Base-by-base conservation (phyloP, 805 yeast species). In the Wickerhamiella cacticola region DNA sequence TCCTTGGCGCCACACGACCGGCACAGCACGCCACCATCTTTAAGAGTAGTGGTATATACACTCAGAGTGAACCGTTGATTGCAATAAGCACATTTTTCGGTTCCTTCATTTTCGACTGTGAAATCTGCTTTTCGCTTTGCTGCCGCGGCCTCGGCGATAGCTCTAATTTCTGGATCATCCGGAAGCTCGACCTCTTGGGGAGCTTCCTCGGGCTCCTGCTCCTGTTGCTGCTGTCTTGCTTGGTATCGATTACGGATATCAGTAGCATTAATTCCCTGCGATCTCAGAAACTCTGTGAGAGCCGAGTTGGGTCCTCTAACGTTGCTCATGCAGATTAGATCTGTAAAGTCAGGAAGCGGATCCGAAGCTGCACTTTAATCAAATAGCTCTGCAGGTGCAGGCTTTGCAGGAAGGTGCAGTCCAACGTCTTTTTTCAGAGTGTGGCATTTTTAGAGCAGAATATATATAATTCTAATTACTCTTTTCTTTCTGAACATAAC, bases 211-310 rank as follows among this genome's bases (percentile, higher is more conserved):
- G 50, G 54, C 28, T 48, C 58, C 13, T 52, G 58, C 50, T 64
- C 51, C 23, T 49, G 52, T 39, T 33, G 46, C 8, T 43, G 52
- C 33, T 49, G 51, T 16, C 63, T 48, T 7, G 52, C 39, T 31
- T 51, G 49, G 46, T 56, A 55, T 9, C 62, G 48, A 44, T 67
- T 66, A 58, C 87, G 71, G 60, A 86, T 86, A 36, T 76, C 78
- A 49, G 79, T 86, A 1, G 95, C 86, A 58, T 70, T 82, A 65
- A 88, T 88, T 29, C 96, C 96, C 63, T 87, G 94, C 49, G 82
- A 85, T 44, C 87, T 70, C 51, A 88, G 70, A 58, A 88, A 88
- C 63, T 83, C 92, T 0, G 96, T 88, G 55, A 88, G 68, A 0
- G 96, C 96, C 55, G 94, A 81, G 67, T 84, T 85, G 8, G 64